These are phyloP conservation scores for Rhododendron ovatum DNA, from an alignment of 148 eudicot species.

Conservation along the genomic window DNA sequence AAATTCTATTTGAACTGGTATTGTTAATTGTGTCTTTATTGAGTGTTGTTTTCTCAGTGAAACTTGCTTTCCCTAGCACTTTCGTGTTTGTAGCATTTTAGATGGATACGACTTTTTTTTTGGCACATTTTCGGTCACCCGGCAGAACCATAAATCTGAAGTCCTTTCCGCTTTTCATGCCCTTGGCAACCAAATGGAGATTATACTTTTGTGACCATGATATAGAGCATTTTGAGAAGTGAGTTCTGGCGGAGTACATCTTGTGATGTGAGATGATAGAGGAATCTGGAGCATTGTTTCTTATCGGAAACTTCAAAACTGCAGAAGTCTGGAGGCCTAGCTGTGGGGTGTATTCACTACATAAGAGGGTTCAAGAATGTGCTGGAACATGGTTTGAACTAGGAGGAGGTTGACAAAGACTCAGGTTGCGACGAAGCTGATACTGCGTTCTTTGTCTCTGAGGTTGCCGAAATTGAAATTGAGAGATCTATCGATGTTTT, in stretches of 20 bases:
- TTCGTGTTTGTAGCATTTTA: not conserved
- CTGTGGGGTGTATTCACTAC: not conserved
- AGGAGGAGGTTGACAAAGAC: not conserved
- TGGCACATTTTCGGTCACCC: not conserved
- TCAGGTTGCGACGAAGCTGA: not conserved
- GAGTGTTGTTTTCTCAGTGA: not conserved
- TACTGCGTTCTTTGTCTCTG: not conserved
- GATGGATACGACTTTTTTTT: not conserved
- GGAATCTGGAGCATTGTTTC: not conserved
- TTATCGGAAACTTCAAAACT: not conserved
- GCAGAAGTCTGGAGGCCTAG: not conserved
- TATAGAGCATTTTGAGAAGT: not conserved
- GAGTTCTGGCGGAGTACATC: not conserved
- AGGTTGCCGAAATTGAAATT: not conserved
- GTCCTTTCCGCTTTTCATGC: not conserved
- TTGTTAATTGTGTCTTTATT: not conserved
- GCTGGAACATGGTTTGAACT: not conserved
- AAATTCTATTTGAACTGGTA: conserved; percentile 4
- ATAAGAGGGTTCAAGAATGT: not conserved
- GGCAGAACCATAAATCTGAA: not conserved
- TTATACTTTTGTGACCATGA: not conserved
- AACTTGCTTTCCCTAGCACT: not conserved
- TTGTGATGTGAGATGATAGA: not conserved
- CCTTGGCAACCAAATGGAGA: not conserved
- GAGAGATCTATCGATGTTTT: not conserved